Evolutionary conservation across 345 rosid species (phyloP).

Genomic region (Pelargonium nanum): DNA sequence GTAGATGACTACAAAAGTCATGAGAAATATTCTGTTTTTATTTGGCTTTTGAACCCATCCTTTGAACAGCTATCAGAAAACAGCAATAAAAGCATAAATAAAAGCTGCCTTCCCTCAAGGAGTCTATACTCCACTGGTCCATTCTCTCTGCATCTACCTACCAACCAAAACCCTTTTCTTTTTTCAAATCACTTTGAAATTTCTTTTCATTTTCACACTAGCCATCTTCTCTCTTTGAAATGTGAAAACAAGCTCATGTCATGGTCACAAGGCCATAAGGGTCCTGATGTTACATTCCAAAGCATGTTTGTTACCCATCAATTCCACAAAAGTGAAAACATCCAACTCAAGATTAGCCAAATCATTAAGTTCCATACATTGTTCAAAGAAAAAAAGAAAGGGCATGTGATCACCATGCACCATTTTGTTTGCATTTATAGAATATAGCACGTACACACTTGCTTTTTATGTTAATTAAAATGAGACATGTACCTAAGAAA

Average conservation of each 20-base stretch:
- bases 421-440: too few species aligned
- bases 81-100: constrained; percentile 4
- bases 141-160: neutral
- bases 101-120: constrained; percentile 5
- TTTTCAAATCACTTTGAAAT: too few species aligned
- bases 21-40: constrained; percentile 8
- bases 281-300: constrained; percentile 1
- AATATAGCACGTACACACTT: too few species aligned
- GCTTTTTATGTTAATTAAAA: too few species aligned
- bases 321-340: neutral
- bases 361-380: neutral
- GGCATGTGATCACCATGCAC: constrained; percentile 8
- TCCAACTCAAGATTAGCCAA: constrained; percentile 1
- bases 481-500: too few species aligned
- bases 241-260: too few species aligned
- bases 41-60: constrained; percentile 2
- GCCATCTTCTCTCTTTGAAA: too few species aligned
- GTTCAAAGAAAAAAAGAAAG: too few species aligned
- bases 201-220: too few species aligned
- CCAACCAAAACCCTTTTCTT: constrained; percentile 5
- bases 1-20: constrained; percentile 5
- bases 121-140: neutral
- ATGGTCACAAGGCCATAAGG: too few species aligned
- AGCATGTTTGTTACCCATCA: constrained; percentile 9
- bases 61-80: constrained; percentile 1